These are phyloP conservation scores for Eucalyptus sp. DNA, from an alignment of 345 rosid genomes.

Conservation along the genomic window DNA sequence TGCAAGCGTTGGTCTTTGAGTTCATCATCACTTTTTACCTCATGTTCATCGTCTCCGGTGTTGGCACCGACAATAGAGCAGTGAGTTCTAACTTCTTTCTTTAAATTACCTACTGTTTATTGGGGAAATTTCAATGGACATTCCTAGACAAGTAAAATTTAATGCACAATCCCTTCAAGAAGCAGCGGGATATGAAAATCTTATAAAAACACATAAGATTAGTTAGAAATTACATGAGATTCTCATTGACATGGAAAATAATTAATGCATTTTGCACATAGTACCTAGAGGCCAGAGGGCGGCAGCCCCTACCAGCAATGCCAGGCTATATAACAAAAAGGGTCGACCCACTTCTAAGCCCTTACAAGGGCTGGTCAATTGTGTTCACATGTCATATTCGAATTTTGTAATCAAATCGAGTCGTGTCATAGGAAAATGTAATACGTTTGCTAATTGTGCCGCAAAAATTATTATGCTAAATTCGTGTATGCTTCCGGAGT, in stretches of 20 bases:
- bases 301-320: accelerated
- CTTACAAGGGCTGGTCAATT: accelerated
- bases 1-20: constrained; percentile 62
- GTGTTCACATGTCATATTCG: accelerated
- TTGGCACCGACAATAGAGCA: constrained; percentile 78
- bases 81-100: constrained; percentile 24
- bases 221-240: neutral
- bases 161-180: neutral
- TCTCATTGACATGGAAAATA: neutral
- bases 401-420: accelerated
- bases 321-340: neutral
- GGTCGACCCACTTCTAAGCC: neutral
- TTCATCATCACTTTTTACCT: constrained; percentile 89
- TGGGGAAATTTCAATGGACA: neutral
- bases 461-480: too few species aligned
- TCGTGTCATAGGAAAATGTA: accelerated
- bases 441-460: accelerated
- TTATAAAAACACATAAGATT: neutral
- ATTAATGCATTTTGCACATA: neutral
- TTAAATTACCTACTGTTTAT: too few species aligned
- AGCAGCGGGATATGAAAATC: neutral
- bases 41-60: constrained; percentile 75
- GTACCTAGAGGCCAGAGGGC: accelerated
- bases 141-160: too few species aligned
- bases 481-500: too few species aligned